Evolutionary conservation across 1,284 basidiomycete species (phyloP).

Genomic region (Cryptococcus neoformans): DNA sequence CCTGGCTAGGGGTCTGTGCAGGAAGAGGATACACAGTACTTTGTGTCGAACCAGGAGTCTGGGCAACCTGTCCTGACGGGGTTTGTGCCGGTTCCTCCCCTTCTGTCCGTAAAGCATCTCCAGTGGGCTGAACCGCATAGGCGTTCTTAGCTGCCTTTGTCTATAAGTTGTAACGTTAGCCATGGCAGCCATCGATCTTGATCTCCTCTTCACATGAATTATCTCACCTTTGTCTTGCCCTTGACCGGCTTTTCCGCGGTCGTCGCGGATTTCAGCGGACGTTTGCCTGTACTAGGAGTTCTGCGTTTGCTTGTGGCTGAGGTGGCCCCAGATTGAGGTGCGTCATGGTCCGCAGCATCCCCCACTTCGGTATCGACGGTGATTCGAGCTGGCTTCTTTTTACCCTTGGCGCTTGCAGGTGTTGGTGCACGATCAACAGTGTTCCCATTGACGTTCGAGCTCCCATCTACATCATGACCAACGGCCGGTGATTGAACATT

Average conservation of each 20-base stretch:
- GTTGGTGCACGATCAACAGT: conserved; percentile 7
- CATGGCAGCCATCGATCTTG: background rate
- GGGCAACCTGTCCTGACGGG: background rate
- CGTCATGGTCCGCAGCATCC: conserved; percentile 2
- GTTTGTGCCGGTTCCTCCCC: background rate
- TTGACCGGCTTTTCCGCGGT: conserved; percentile 6
- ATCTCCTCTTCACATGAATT: background rate
- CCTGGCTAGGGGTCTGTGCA: background rate
- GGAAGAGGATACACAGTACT: background rate
- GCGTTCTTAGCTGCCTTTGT: conserved; percentile 1
- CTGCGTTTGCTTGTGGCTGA: conserved; percentile 8
- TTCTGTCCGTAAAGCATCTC: background rate
- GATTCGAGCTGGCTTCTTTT: conserved; percentile 6
- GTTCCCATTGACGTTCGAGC: background rate
- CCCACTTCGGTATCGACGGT: conserved; percentile 11
- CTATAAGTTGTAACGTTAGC: background rate
- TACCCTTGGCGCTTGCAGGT: conserved; percentile 2
- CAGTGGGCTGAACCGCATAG: conserved; percentile 1
- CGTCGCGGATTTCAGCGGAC: background rate
- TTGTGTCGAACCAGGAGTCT: background rate
- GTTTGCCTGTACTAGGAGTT: background rate
- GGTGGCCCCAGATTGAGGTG: conserved; percentile 3
- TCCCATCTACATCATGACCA: background rate
- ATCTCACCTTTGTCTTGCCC: conserved; percentile 1
- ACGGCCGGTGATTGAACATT: conserved; percentile 7